phyloP scores from a whole-genome alignment of 1,284 basidiomycete species.

The Ustilago tritici region DNA sequence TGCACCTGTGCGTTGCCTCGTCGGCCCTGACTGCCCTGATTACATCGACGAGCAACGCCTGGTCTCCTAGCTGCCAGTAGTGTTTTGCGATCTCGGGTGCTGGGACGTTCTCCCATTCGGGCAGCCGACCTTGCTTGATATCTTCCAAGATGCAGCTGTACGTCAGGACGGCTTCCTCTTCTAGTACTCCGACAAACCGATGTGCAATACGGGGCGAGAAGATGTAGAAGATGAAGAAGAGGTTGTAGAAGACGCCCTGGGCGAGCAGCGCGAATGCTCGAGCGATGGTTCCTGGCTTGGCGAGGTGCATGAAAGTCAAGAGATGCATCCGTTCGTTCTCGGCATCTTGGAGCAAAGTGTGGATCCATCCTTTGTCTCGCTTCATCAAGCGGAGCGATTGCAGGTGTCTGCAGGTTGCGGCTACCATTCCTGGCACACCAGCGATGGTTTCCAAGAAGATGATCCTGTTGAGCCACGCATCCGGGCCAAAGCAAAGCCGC shows the following conservation, averaged over 20 bases:
- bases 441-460: conserved; percentile 76
- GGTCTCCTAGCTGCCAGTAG: conserved; percentile 83
- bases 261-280: conserved; percentile 71
- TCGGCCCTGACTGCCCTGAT: conserved; percentile 91
- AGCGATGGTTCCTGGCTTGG: conserved; percentile 46
- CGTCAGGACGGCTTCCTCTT: conserved; percentile 87
- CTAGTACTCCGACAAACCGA: conserved; percentile 92
- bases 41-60: conserved; percentile 86
- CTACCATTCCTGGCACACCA: conserved; percentile 88
- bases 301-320: conserved; percentile 45
- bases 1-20: conserved; percentile 73
- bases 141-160: conserved; percentile 83
- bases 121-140: conserved; percentile 84
- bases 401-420: conserved; percentile 83
- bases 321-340: conserved; percentile 65
- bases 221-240: conserved; percentile 77
- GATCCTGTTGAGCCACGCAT: conserved; percentile 59
- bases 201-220: conserved; percentile 86
- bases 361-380: conserved; percentile 61
- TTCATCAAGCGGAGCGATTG: conserved; percentile 55
- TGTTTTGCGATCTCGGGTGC: conserved; percentile 87
- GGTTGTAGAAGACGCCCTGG: conserved; percentile 73
- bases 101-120: conserved; percentile 80
- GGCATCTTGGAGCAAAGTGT: conserved; percentile 61
- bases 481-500: conserved; percentile 57